Conservation (phyloP, 2,329 filamentous ascomycete species). For the Coleophoma crateriformis region DNA sequence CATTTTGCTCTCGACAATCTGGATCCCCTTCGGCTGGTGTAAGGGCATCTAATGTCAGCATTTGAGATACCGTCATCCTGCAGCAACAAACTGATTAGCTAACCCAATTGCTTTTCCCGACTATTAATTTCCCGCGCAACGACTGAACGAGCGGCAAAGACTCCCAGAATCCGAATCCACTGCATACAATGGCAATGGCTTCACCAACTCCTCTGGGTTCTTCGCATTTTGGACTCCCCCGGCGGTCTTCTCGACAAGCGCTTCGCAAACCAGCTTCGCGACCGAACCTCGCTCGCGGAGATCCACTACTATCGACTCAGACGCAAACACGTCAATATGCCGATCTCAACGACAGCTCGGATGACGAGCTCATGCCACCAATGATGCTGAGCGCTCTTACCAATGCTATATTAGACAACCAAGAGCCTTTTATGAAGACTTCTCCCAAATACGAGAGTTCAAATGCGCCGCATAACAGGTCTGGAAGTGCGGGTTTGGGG, state of each 20-base stretch:
- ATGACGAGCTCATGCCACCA: constrained; percentile 86
- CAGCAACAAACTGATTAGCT: constrained; percentile 8
- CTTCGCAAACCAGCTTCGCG: constrained; percentile 45
- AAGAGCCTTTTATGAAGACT: constrained; percentile 28
- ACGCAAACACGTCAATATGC: constrained; percentile 37
- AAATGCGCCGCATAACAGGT: constrained; percentile 10
- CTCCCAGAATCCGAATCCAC: no score
- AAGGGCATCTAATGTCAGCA: constrained; percentile 15
- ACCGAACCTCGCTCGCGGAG: constrained; percentile 22
- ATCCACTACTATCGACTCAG: constrained; percentile 8
- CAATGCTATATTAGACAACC: constrained; percentile 72
- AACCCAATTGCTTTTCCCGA: not conserved
- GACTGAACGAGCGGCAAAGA: no score
- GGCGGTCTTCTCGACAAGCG: constrained; percentile 47
- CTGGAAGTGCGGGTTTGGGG: constrained; percentile 7
- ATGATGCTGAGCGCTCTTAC: constrained; percentile 86
- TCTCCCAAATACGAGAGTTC: constrained; percentile 14
- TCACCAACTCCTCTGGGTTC: constrained; percentile 51
- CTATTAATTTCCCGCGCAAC: constrained; percentile 1
- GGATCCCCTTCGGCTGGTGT: constrained; percentile 16
- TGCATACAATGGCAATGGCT: constrained; percentile 39
- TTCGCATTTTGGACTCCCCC: constrained; percentile 37
- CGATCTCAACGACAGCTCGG: constrained; percentile 73
- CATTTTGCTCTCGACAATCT: constrained; percentile 11
- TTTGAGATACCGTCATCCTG: constrained; percentile 6